A percentile compares a stretch with the other conserved stretches of the same genome.
These are phyloP conservation scores for Byssoonygena ceratinophila DNA, from an alignment of 2,329 filamentous ascomycete genomes.

Conservation along the genomic window DNA sequence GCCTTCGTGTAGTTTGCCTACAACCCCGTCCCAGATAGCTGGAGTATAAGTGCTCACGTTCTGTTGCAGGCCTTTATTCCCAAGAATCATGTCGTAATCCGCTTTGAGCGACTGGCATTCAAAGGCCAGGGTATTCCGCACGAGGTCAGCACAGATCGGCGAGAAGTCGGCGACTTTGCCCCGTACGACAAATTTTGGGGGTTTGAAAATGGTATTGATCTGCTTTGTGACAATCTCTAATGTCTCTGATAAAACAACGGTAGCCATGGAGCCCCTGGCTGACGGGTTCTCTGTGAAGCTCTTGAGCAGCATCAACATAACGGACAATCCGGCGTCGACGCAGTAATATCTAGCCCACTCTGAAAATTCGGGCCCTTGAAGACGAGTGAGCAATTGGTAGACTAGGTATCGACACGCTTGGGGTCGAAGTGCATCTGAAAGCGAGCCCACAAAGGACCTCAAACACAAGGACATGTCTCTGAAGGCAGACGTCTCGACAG, in stretches of 20 bases:
- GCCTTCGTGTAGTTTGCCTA: constrained; percentile 55
- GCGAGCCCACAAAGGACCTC: constrained; percentile 62
- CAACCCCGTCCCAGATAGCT: constrained; percentile 66
- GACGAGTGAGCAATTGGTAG: constrained; percentile 58
- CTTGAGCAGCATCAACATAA: constrained; percentile 38
- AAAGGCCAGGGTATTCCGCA: constrained; percentile 56
- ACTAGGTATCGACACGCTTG: constrained; percentile 72
- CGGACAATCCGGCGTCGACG: constrained; percentile 37
- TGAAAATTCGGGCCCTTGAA: constrained; percentile 34
- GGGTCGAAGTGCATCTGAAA: constrained; percentile 63
- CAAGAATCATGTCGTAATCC: constrained; percentile 57
- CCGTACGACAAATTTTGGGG: constrained; percentile 41
- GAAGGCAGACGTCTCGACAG: constrained; percentile 46
- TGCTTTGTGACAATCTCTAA: constrained; percentile 39
- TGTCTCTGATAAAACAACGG: constrained; percentile 40
- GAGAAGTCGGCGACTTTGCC: constrained; percentile 44
- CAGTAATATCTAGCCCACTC: constrained; percentile 37
- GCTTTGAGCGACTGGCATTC: constrained; percentile 60
- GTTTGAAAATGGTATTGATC: constrained; percentile 49
- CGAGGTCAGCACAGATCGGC: constrained; percentile 51
- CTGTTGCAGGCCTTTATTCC: constrained; percentile 52
- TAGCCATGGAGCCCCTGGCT: constrained; percentile 37
- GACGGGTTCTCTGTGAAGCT: constrained; percentile 40
- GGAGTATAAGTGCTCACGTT: constrained; percentile 60
- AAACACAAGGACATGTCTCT: constrained; percentile 65